Conservation (phyloP, 2,329 filamentous ascomycete species). For the Seiridium unicorne region DNA sequence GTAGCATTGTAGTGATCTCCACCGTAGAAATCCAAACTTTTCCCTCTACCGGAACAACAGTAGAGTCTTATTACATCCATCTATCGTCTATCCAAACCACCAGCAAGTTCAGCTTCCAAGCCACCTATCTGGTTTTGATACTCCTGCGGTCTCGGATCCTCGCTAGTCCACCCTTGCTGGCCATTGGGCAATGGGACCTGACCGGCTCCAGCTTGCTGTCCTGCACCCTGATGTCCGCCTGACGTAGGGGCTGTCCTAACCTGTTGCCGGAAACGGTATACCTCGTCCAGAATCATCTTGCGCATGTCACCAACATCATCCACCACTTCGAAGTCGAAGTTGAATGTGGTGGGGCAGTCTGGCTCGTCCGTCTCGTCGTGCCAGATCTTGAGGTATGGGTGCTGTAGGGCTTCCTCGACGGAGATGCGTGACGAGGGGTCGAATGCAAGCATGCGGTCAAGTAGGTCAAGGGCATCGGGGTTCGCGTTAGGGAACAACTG, state of each 20-base stretch:
- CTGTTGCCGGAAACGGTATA: conserved; percentile 74
- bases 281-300: conserved; percentile 95
- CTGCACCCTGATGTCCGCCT: conserved; percentile 27
- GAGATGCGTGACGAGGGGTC: conserved; percentile 91
- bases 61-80: neutral
- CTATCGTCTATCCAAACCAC: conserved; percentile 50
- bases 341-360: conserved; percentile 87
- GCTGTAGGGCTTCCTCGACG: conserved; percentile 92
- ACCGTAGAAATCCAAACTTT: neutral
- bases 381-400: conserved; percentile 97
- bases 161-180: conserved; percentile 52
- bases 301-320: conserved; percentile 96
- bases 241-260: conserved; percentile 51
- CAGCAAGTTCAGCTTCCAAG: conserved; percentile 59
- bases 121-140: conserved; percentile 47
- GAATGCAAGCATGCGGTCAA: conserved; percentile 97
- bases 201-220: conserved; percentile 34
- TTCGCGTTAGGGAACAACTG: conserved; percentile 91
- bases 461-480: conserved; percentile 89
- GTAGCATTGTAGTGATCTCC: neutral
- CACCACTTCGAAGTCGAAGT: conserved; percentile 98
- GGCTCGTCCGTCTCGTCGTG: conserved; percentile 97
- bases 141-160: conserved; percentile 61
- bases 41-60: neutral
- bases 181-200: conserved; percentile 54